phyloP scores from a whole-genome alignment of 2,329 filamentous ascomycete species.

The Aquanectria penicillioides region DNA sequence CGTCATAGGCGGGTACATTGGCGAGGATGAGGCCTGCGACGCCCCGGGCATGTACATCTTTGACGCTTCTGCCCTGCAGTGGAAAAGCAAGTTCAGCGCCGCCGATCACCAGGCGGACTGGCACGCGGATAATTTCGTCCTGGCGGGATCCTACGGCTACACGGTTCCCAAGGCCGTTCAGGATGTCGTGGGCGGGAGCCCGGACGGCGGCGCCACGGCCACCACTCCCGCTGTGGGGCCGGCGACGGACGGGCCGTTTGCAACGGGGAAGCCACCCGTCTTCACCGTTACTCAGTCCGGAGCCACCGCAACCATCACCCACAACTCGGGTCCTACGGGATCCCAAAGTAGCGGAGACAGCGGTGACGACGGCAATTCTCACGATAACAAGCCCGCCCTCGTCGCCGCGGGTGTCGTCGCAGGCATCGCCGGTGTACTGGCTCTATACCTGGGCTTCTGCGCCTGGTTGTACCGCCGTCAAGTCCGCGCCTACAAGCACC shows the following conservation, averaged over 20 bases:
- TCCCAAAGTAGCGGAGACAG: no score
- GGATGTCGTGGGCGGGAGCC: conserved; percentile 60
- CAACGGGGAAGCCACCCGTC: conserved; percentile 74
- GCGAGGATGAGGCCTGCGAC: conserved; percentile 61
- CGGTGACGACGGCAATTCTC: neutral
- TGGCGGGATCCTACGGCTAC: conserved; percentile 60
- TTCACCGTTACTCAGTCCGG: conserved; percentile 71
- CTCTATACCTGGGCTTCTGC: conserved; percentile 75
- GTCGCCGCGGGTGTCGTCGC: conserved; percentile 67
- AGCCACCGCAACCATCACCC: conserved; percentile 56
- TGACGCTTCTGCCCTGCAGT: conserved; percentile 71
- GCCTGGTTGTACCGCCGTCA: conserved; percentile 79
- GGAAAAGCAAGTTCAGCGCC: conserved; percentile 68
- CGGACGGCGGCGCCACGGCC: conserved; percentile 63
- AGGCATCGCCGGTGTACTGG: conserved; percentile 69
- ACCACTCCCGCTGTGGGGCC: conserved; percentile 58
- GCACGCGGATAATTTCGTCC: conserved; percentile 58
- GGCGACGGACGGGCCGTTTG: conserved; percentile 75
- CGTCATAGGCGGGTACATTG: conserved; percentile 69
- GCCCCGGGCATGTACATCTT: conserved; percentile 75
- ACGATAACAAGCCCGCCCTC: conserved; percentile 50
- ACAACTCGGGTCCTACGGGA: conserved; percentile 34
- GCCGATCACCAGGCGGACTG: conserved; percentile 67
- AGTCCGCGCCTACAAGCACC: conserved; percentile 74
- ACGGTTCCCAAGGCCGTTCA: conserved; percentile 63